These are phyloP conservation scores for Herpotrichia juniperi DNA, from an alignment of 2,329 filamentous ascomycete species.

Conservation along the genomic window DNA sequence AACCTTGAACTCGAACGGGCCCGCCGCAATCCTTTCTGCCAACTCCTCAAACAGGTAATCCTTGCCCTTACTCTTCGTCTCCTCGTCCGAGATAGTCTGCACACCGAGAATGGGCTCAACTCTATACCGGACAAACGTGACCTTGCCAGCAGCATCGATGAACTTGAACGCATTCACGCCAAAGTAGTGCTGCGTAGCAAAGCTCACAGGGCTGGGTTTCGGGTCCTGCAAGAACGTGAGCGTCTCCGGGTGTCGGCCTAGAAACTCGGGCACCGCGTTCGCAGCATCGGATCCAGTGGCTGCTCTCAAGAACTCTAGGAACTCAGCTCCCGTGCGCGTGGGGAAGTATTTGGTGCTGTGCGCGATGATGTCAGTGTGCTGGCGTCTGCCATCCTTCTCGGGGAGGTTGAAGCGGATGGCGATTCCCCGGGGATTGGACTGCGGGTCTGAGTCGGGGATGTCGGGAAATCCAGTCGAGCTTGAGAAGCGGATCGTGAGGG, in stretches of 20 bases:
- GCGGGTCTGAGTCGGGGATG: constrained; percentile 57
- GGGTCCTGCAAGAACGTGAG: constrained; percentile 55
- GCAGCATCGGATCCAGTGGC: constrained; percentile 37
- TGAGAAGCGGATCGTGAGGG: constrained; percentile 58
- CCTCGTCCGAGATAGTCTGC: constrained; percentile 46
- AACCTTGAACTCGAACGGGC: constrained; percentile 54
- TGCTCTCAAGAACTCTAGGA: constrained; percentile 57
- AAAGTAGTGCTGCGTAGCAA: constrained; percentile 57
- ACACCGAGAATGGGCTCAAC: constrained; percentile 55
- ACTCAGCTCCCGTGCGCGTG: constrained; percentile 58
- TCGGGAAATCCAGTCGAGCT: constrained; percentile 58
- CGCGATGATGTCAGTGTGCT: constrained; percentile 63
- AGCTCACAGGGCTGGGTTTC: constrained; percentile 58
- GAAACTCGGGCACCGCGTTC: constrained; percentile 47
- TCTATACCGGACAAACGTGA: constrained; percentile 57
- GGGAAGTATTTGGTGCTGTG: constrained; percentile 62
- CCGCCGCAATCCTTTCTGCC: constrained; percentile 39
- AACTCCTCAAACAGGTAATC: constrained; percentile 60
- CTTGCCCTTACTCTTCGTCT: constrained; percentile 44
- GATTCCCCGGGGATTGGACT: constrained; percentile 56
- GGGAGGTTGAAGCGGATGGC: constrained; percentile 58
- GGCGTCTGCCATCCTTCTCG: constrained; percentile 41
- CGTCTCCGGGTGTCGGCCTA: constrained; percentile 55
- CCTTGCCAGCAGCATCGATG: constrained; percentile 47
- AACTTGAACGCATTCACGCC: constrained; percentile 59